Evolutionary conservation across 1,284 basidiomycete genomes (phyloP).

Genomic region (Abortiporus biennis): DNA sequence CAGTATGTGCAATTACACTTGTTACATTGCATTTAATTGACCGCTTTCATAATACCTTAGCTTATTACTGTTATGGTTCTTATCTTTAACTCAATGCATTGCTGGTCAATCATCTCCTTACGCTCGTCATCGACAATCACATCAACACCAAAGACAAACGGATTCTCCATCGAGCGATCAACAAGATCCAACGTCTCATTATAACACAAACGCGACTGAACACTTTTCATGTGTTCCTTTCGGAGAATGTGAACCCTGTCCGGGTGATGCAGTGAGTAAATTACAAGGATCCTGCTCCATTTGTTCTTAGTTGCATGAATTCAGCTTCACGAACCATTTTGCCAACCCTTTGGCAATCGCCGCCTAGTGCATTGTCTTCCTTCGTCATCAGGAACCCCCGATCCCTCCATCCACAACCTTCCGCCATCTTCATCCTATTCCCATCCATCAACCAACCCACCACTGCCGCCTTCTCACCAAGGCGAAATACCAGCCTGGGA

Average conservation of each 20-base stretch:
- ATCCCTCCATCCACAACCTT: slow-evolving; percentile 10
- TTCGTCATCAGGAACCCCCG: slow-evolving; percentile 1
- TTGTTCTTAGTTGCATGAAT: neutral
- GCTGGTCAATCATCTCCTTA: too few relatives aligned
- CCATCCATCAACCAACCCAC: slow-evolving; percentile 13
- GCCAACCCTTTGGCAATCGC: slow-evolving; percentile 81
- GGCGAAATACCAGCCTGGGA: slow-evolving; percentile 85
- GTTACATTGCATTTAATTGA: too few relatives aligned
- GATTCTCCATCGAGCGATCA: too few relatives aligned
- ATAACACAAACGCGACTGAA: too few relatives aligned
- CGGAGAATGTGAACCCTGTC: slow-evolving; percentile 81
- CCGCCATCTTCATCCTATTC: slow-evolving; percentile 11
- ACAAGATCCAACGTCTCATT: too few relatives aligned
- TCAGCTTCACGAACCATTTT: slow-evolving; percentile 81
- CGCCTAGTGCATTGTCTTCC: neutral
- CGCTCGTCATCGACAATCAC: too few relatives aligned
- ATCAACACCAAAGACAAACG: too few relatives aligned
- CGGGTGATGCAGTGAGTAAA: slow-evolving; percentile 62
- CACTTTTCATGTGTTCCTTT: slow-evolving; percentile 81
- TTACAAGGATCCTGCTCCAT: slow-evolving; percentile 1
- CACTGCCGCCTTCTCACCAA: slow-evolving; percentile 19
- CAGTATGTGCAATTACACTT: too few relatives aligned
- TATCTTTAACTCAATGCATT: too few relatives aligned
- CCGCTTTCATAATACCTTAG: too few relatives aligned
- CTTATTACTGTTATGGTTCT: too few relatives aligned